Evolutionary conservation across 345 rosid species (phyloP).

Genomic region (Diplotaxis tenuifolia): DNA sequence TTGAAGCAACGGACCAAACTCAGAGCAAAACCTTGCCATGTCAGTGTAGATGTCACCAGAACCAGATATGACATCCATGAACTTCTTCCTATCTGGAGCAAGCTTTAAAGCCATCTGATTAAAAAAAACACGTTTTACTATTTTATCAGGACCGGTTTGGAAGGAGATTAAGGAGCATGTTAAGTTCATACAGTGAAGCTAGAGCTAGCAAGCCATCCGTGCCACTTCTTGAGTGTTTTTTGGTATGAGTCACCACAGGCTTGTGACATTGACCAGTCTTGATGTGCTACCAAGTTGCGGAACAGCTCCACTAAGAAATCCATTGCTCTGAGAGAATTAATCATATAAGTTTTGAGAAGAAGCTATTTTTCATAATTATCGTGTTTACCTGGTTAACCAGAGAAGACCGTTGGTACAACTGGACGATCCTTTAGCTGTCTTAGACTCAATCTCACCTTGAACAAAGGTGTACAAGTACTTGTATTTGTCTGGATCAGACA

Average conservation of each 20-base stretch:
- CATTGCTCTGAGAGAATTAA: slow-evolving; percentile 66
- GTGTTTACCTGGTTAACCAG: slow-evolving; percentile 85
- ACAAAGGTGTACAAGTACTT: slow-evolving; percentile 69
- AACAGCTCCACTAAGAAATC: slow-evolving; percentile 92
- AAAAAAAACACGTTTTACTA: background rate
- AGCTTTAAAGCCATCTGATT: slow-evolving; percentile 90
- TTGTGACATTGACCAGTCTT: slow-evolving; percentile 92
- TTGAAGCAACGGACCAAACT: slow-evolving; percentile 73
- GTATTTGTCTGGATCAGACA: slow-evolving; percentile 58
- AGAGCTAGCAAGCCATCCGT: slow-evolving; percentile 97
- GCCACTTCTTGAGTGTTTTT: slow-evolving; percentile 87
- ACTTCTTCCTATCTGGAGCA: slow-evolving; percentile 95
- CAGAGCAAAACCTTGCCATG: slow-evolving; percentile 79
- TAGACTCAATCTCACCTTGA: slow-evolving; percentile 73
- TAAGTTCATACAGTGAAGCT: slow-evolving; percentile 60
- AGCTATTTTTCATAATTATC: background rate
- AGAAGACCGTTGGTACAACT: slow-evolving; percentile 96
- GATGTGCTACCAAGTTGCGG: slow-evolving; percentile 72
- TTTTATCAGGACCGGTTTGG: background rate
- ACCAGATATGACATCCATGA: slow-evolving; percentile 83
- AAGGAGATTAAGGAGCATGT: slow-evolving; percentile 8
- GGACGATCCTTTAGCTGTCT: slow-evolving; percentile 77
- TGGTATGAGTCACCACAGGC: slow-evolving; percentile 78
- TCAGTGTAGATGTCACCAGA: slow-evolving; percentile 72
- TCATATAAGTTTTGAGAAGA: background rate